A percentile compares a stretch with the other conserved stretches of the same genome.
Evolutionary conservation across 2,329 filamentous ascomycete species (phyloP).

Genomic region (Colletotrichum camelliae): DNA sequence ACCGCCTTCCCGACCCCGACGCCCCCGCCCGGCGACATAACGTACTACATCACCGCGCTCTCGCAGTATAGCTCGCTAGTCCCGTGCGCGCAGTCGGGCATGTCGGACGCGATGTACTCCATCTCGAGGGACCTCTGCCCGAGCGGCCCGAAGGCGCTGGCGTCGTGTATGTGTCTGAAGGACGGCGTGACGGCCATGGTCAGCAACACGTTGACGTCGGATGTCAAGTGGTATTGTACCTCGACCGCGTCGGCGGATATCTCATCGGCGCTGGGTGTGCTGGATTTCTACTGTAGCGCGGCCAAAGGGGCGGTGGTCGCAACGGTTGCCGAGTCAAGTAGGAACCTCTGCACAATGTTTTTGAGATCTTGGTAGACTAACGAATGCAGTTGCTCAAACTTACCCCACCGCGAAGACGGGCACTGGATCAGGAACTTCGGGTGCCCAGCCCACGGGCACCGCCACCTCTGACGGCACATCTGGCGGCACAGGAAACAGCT

Average conservation of each 20-base stretch:
- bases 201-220: slow-evolving; percentile 47
- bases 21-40: slow-evolving; percentile 57
- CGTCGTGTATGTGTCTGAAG: slow-evolving; percentile 59
- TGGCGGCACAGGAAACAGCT: not conserved
- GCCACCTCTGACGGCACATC: not conserved
- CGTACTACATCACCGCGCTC: slow-evolving; percentile 60
- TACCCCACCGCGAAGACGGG: slow-evolving; percentile 20
- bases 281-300: slow-evolving; percentile 55
- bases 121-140: slow-evolving; percentile 48
- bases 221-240: slow-evolving; percentile 49
- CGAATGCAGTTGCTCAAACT: slow-evolving; percentile 28
- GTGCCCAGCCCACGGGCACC: not conserved
- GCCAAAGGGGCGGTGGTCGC: slow-evolving; percentile 46
- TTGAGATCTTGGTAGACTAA: slow-evolving; percentile 22
- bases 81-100: slow-evolving; percentile 47
- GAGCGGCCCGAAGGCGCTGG: slow-evolving; percentile 51
- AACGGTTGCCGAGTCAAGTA: slow-evolving; percentile 45
- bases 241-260: slow-evolving; percentile 49
- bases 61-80: slow-evolving; percentile 49
- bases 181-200: slow-evolving; percentile 48
- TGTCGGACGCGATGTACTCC: slow-evolving; percentile 45
- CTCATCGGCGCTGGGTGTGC: slow-evolving; percentile 50
- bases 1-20: slow-evolving; percentile 51
- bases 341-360: slow-evolving; percentile 16
- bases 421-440: slow-evolving; percentile 10